Conservation (phyloP, 179 eudicot species). For the Kewa caespitosa region DNA sequence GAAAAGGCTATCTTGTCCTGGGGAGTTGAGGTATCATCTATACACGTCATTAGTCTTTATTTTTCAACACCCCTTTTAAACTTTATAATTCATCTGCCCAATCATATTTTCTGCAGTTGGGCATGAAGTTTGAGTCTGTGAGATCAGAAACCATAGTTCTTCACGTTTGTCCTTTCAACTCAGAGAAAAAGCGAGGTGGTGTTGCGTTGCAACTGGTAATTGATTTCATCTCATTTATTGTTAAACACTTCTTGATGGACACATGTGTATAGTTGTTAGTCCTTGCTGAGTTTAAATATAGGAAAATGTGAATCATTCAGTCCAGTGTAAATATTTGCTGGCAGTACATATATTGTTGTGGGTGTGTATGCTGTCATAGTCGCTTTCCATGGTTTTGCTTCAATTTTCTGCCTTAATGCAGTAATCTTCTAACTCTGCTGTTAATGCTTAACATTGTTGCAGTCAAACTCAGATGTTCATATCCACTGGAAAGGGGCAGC, state of each 20-base stretch:
- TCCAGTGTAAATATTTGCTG: not conserved
- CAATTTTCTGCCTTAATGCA: not conserved
- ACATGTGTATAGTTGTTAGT: not conserved
- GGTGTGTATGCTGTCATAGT: not conserved
- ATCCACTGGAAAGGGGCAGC: conserved; percentile 99
- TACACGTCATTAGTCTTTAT: not conserved
- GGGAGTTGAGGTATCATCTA: conserved; percentile 67
- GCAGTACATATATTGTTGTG: not conserved
- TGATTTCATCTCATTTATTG: not conserved
- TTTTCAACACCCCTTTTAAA: not conserved
- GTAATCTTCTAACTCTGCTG: not conserved
- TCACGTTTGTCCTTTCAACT: conserved; percentile 85
- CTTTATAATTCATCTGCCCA: not conserved
- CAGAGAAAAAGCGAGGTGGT: conserved; percentile 88
- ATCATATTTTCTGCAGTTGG: conserved; percentile 47
- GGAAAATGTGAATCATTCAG: not conserved
- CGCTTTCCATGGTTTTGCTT: not conserved
- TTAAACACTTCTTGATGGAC: not conserved
- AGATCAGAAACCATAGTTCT: conserved; percentile 63
- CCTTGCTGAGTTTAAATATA: not conserved
- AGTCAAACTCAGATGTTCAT: conserved; percentile 69
- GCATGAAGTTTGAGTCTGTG: conserved; percentile 75
- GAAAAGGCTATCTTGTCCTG: conserved; percentile 87
- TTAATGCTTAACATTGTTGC: conserved; percentile 17
- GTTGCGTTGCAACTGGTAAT: conserved; percentile 74